Evolutionary conservation across 371 early-diverging fungal genomes (phyloP).

Genomic region (Haplosporangium sp.): DNA sequence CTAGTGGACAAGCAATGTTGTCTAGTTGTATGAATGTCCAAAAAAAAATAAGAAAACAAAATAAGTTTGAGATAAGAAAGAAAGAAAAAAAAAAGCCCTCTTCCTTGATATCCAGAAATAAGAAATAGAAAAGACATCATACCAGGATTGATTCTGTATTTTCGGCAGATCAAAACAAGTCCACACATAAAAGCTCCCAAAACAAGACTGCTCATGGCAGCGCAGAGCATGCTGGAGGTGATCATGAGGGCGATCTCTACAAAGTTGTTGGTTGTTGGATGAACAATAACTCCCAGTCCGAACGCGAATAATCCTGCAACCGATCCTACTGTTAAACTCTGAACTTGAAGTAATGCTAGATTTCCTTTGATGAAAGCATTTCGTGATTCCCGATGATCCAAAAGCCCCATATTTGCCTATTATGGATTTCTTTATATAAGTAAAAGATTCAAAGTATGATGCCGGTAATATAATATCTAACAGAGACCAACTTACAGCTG

Average conservation of each 20-base stretch:
- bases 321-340: constrained; percentile 75
- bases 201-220: constrained; percentile 74
- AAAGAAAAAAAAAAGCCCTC: background rate
- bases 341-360: constrained; percentile 75
- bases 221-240: constrained; percentile 78
- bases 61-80: too few species aligned
- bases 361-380: constrained; percentile 73
- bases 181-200: constrained; percentile 79
- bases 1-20: constrained; percentile 78
- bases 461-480: too few species aligned
- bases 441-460: too few species aligned
- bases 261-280: constrained; percentile 61
- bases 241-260: constrained; percentile 75
- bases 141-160: constrained; percentile 77
- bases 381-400: constrained; percentile 63
- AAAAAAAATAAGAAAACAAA: too few species aligned
- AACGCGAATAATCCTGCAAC: constrained; percentile 77
- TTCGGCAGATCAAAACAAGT: constrained; percentile 72
- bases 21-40: constrained; percentile 32
- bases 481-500: constrained; percentile 64
- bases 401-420: constrained; percentile 75
- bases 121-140: background rate
- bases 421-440: background rate
- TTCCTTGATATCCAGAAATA: too few species aligned
- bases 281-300: constrained; percentile 67